Evolutionary conservation across 1,139 yeast species (phyloP).

Genomic region (Nakaseomyces nivariensis): DNA sequence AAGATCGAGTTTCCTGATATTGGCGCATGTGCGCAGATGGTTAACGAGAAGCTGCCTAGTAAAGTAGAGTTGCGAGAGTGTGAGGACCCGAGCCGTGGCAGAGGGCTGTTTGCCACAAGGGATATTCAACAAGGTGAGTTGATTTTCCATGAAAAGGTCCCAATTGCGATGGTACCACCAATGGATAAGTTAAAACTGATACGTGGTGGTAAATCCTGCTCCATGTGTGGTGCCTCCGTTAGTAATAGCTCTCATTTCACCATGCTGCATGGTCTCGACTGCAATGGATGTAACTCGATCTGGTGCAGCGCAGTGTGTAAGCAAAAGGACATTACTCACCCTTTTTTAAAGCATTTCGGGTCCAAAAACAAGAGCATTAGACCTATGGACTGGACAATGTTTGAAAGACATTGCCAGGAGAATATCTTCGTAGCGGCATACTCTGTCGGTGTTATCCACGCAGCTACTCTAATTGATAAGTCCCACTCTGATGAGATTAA

Average conservation of each 20-base stretch:
- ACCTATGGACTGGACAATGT: constrained; percentile 41
- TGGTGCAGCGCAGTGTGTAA: constrained; percentile 71
- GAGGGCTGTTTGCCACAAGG: constrained; percentile 40
- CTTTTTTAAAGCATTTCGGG: constrained; percentile 46
- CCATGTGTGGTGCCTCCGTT: constrained; percentile 64
- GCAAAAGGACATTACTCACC: constrained; percentile 43
- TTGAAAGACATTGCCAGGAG: constrained; percentile 53
- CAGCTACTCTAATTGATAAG: constrained; percentile 40
- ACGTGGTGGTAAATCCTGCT: constrained; percentile 62
- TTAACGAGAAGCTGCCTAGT: background rate
- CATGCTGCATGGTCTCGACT: constrained; percentile 49
- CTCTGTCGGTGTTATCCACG: constrained; percentile 51
- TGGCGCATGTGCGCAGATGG: constrained; percentile 8
- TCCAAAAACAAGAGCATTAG: constrained; percentile 26
- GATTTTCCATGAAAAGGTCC: constrained; percentile 51
- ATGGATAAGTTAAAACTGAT: constrained; percentile 57
- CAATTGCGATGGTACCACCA: constrained; percentile 62
- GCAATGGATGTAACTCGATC: constrained; percentile 53
- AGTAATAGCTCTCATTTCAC: constrained; percentile 31
- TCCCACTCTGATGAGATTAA: constrained; percentile 31
- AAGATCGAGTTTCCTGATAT: constrained; percentile 47
- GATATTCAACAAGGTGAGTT: constrained; percentile 41
- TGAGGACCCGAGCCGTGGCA: constrained; percentile 37
- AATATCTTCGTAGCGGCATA: constrained; percentile 64
- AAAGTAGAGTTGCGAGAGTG: constrained; percentile 19